Base-by-base conservation (phyloP, 2,329 filamentous ascomycete genomes). In the Exophiala phaeomuriformis region DNA sequence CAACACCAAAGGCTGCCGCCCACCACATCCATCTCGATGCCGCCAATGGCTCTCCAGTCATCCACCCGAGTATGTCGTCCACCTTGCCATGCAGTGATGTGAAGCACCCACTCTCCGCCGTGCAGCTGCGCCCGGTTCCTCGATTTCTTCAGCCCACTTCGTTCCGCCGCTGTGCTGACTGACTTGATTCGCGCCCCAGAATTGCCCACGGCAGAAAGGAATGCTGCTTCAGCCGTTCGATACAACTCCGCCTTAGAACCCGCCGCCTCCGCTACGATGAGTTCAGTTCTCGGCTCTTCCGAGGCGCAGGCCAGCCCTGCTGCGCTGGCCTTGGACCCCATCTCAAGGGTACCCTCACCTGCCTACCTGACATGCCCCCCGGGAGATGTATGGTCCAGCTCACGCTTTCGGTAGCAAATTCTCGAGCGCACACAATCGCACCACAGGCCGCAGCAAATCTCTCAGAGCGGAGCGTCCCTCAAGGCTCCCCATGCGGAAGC, bases 401-500 rank as follows among this genome's bases (percentile, higher is more conserved):
- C 57, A 57, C 35, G 36, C 51, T 4, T 46, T 29, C 10, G 5
- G 46, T 47, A 81, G 79, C 80, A 83, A 63, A 84, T 84, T 43
- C 73, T 86, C 49, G 77, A 83, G 64, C 80, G 85, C 61, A 86
- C 83, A 50, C 85, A 82, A 64, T 84, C 83, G 40, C 76, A 81
- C 51, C 75, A 75, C 68, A 67, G 50, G 66, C 68, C n/a, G 67
- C 69, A 45, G 66, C 69, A 52, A 71, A 29, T 28, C 42, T 37
- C 52, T 4, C 76, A 81, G 53, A 75, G 75, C 68, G 67, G 50
- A 67, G 69, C 12, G 68, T 68, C 46, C 66, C 70, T 53, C 71
- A 57, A 52, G 43, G 49, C 57, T 28, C 40, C 41, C 42, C 40
- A 75, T 57, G 67, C 67, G 57, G 71, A 72, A 52, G 66, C 69